A percentile compares a stretch with the other conserved stretches of the same genome.
These are phyloP conservation scores for Podospora tetraspora DNA, from an alignment of 495 filamentous ascomycete species.

Conservation along the genomic window DNA sequence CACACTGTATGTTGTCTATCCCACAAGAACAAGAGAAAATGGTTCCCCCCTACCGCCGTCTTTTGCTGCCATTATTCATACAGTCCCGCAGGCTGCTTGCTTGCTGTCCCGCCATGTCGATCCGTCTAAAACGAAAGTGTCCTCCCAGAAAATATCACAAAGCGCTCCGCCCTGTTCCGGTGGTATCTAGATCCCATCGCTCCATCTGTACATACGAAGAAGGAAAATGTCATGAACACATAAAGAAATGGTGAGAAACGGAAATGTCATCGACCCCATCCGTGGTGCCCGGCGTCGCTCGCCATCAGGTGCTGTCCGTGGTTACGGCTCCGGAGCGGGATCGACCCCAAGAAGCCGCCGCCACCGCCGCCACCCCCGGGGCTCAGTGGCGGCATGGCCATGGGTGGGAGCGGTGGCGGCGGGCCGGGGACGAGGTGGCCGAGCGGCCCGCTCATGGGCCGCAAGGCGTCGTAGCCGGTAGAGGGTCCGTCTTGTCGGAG, in stretches of 20 bases:
- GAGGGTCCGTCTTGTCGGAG: slow-evolving; percentile 31
- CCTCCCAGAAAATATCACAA: neutral
- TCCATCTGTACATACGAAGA: neutral
- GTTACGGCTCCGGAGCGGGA: slow-evolving; percentile 34
- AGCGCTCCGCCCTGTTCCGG: neutral
- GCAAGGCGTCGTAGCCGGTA: slow-evolving; percentile 28
- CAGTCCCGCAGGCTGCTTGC: neutral
- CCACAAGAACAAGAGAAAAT: neutral
- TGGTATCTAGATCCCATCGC: neutral
- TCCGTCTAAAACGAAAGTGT: neutral
- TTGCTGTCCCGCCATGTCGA: neutral
- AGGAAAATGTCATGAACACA: neutral
- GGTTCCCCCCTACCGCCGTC: neutral
- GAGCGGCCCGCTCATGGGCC: slow-evolving; percentile 18
- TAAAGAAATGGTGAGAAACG: neutral
- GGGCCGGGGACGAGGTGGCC: slow-evolving; percentile 18
- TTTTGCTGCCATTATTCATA: neutral
- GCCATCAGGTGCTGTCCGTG: slow-evolving; percentile 13
- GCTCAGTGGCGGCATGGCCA: slow-evolving; percentile 36
- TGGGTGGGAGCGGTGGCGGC: slow-evolving; percentile 35
- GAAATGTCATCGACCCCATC: slow-evolving; percentile 26
- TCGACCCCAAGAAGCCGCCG: slow-evolving; percentile 32
- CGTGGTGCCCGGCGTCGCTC: slow-evolving; percentile 13
- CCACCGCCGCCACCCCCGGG: slow-evolving; percentile 15
- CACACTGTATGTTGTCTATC: neutral